Percentiles rank a stretch among this genome's conserved stretches.
Conservation (phyloP, 192 early-diverging fungal genomes). For the Rhizoclosmatium globosum region DNA sequence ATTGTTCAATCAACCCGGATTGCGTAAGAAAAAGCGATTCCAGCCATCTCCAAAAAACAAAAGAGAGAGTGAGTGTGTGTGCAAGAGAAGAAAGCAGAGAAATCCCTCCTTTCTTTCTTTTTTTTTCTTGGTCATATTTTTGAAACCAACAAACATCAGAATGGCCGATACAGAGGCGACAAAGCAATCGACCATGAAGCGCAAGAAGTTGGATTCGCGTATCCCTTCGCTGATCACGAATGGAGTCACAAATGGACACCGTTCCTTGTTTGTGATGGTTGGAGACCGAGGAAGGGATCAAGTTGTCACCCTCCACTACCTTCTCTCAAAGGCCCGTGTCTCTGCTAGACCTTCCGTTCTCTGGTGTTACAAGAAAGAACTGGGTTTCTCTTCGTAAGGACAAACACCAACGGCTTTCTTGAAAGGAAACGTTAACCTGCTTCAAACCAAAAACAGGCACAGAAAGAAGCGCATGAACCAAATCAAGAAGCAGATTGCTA, state of each 20-base stretch:
- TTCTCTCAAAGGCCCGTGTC: slow-evolving; percentile 92
- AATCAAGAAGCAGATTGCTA: slow-evolving; percentile 93
- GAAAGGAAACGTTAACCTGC: slow-evolving; percentile 50
- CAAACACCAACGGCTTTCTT: slow-evolving; percentile 22
- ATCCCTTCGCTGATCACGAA: slow-evolving; percentile 93
- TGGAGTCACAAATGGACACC: slow-evolving; percentile 88
- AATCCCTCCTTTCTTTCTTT: not conserved
- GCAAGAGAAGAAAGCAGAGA: not conserved
- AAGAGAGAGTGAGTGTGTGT: not conserved
- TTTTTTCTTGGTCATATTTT: slow-evolving; percentile 11
- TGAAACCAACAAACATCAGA: not conserved
- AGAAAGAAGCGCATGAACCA: slow-evolving; percentile 97
- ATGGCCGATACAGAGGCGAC: not conserved
- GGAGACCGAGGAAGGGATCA: slow-evolving; percentile 91
- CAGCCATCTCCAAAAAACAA: too few species aligned
- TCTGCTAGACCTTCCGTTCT: slow-evolving; percentile 91
- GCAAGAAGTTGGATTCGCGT: slow-evolving; percentile 88
- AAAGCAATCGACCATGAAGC: slow-evolving; percentile 20
- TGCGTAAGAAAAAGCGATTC: too few species aligned
- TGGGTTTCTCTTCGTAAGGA: slow-evolving; percentile 74
- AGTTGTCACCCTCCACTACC: slow-evolving; percentile 97
- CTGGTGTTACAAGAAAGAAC: slow-evolving; percentile 99
- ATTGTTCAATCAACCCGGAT: too few species aligned
- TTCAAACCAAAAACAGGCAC: slow-evolving; percentile 63
- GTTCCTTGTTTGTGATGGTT: slow-evolving; percentile 95